Evolutionary conservation across 2,329 filamentous ascomycete species (phyloP).

Genomic region (Ascochyta lentis): DNA sequence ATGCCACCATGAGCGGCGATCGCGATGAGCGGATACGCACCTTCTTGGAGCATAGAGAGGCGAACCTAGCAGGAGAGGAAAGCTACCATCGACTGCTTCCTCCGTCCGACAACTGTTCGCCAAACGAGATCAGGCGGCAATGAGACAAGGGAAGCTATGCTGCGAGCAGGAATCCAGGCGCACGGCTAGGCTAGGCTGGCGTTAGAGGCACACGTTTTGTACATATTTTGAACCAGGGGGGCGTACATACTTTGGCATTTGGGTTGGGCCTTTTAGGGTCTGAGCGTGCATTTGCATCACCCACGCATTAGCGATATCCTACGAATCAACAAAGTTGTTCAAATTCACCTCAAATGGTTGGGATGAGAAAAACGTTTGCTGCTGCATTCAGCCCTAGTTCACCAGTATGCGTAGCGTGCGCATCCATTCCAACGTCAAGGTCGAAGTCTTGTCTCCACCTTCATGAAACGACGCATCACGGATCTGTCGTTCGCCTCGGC

Average conservation of each 20-base stretch:
- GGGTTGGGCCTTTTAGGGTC: slow-evolving; percentile 17
- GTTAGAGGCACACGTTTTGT: slow-evolving; percentile 8
- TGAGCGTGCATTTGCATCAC: slow-evolving; percentile 10
- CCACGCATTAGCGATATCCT: not conserved
- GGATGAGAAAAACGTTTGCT: not conserved
- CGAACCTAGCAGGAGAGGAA: slow-evolving; percentile 51
- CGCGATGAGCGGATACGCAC: slow-evolving; percentile 69
- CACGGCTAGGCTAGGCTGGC: not conserved
- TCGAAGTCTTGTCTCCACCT: slow-evolving; percentile 4
- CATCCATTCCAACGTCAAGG: not conserved
- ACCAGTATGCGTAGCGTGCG: not conserved
- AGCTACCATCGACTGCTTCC: slow-evolving; percentile 55
- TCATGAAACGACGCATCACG: slow-evolving; percentile 13
- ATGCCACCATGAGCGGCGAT: slow-evolving; percentile 58
- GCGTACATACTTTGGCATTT: slow-evolving; percentile 1
- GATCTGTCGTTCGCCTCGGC: slow-evolving; percentile 14
- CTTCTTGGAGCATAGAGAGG: slow-evolving; percentile 69
- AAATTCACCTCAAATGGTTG: not conserved
- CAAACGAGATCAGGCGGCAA: slow-evolving; percentile 48
- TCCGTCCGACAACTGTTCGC: slow-evolving; percentile 55
- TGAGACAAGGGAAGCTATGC: slow-evolving; percentile 2
- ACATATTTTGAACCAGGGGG: not conserved
- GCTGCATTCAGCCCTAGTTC: not conserved
- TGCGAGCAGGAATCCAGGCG: not conserved
- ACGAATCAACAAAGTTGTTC: not conserved